Base-by-base conservation (phyloP, 129 eudicot genomes). In the Sambucus nigra region DNA sequence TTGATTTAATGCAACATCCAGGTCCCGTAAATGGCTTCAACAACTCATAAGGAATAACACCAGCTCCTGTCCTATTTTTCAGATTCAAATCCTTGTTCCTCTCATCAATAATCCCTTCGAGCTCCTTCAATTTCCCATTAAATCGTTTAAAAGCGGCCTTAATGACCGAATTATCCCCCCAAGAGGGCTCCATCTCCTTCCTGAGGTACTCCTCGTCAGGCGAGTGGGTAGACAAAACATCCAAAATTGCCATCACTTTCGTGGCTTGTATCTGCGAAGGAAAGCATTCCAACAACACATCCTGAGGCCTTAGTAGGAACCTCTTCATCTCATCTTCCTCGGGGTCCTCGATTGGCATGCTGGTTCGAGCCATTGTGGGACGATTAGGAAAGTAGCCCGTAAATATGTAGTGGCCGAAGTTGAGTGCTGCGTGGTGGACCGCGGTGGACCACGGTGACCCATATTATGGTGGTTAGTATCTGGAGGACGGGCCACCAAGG, bases 401-500 rank as follows among this genome's bases (percentile, higher is more conserved):
- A 17, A 13, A 55, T 3, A 6, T 25, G 14, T 55, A 55, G 4
- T 55, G 60, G 7, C 60, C 46, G 20, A 55, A 53, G 38, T 53
- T 53, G 7, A n/a, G 40, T 15, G 39, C 38, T 2, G 41, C 40
- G 13, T 53, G 57, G 61, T 66, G 70, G 22, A 44, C 32, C 0
- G 85, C 42, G 77, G 28, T 49, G 54, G 15, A 16, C 26, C 9
- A 13, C 19, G 9, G 56, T 16, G 12, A 51, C 38, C 56, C 38
- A 51, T 2, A 51, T 51, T 15, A 51, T 51, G 35, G 56, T 51
- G 14, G 56, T 51, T 7, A 51, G 56, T 0, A 25, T 51, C 4
- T 25, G 6, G 56, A 51, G 56, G 5, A 14, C 11, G 4, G 38
- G 56, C 85, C 77, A 78, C 85, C 85, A 73, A 26, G 84, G 73